Evolutionary conservation across 2,329 filamentous ascomycete genomes (phyloP), one percentile per base, ranked within the genome.

Genomic region (Colletotrichum spinosum): DNA sequence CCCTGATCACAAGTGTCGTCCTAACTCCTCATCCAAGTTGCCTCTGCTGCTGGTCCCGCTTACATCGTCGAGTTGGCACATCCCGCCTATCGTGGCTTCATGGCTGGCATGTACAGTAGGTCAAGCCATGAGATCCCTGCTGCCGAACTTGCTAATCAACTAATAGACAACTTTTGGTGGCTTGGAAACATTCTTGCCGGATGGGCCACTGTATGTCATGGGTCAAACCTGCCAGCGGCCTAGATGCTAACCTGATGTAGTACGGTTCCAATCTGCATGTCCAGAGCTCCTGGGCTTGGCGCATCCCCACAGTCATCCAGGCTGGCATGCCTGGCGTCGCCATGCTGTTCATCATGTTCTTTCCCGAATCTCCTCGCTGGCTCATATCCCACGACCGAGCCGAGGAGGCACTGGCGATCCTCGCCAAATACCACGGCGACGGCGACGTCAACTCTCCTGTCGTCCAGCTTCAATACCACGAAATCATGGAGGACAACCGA

Each of bases 341-440:
- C 45, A 78, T 84, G 46, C 46, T 86, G 0, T 82, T 93, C 57
- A 94, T 95, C 67, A 71, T 84, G 25, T 69, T 83, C 33, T 93
- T 95, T 80, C 92, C 91, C 0, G 92, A 95, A 76, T 88, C 83
- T 3, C 86, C 86, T 8, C 84, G 90, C 60, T 94, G 92, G 91
- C 85, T 95, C 39, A 92, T 94, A 72, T 80, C 37, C 75, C 81
- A 89, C 67, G 83, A 87, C 67, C 81, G 85, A 34, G 77, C 81
- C 11, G 85, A 88, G 25, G 81, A 89, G 68, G 87, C 86, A 1
- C 77, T 84, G 12, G 79, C 80, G 9, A 83, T 86, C 15, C 80
- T 91, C 65, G 81, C 83, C 15, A 86, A 85, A 68, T 90, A 85
- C 70, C 88, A 88, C 69, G 86, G 84, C 12, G 82, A 90, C 55